Conservation (phyloP, 2,329 filamentous ascomycete species). For the Tetracladium maxilliforme region DNA sequence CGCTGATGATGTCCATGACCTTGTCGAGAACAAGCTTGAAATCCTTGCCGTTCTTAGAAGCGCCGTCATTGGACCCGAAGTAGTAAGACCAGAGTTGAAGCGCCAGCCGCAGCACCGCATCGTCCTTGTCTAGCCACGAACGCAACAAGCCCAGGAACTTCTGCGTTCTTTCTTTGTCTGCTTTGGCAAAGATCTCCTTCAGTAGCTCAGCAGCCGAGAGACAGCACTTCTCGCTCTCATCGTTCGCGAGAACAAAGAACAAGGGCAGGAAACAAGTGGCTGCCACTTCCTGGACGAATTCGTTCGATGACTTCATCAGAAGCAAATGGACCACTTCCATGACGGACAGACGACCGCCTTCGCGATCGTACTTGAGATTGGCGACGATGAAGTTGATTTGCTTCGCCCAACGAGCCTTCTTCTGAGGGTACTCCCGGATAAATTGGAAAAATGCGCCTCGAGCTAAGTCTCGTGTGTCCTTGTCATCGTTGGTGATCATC, state of each 20-base stretch:
- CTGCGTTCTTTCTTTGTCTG: slow-evolving; percentile 56
- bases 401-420: slow-evolving; percentile 75
- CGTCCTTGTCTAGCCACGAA: slow-evolving; percentile 62
- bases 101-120: slow-evolving; percentile 56
- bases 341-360: slow-evolving; percentile 78
- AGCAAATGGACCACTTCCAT: slow-evolving; percentile 83
- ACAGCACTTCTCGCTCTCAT: slow-evolving; percentile 74
- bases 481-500: slow-evolving; percentile 94
- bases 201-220: slow-evolving; percentile 68
- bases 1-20: slow-evolving; percentile 33
- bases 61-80: slow-evolving; percentile 63
- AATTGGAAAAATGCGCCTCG: slow-evolving; percentile 89
- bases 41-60: slow-evolving; percentile 43
- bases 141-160: slow-evolving; percentile 59
- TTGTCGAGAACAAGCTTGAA: slow-evolving; percentile 30
- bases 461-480: slow-evolving; percentile 73
- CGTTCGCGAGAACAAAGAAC: slow-evolving; percentile 74
- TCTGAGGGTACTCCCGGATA: slow-evolving; percentile 85
- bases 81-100: slow-evolving; percentile 73
- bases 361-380: slow-evolving; percentile 81
- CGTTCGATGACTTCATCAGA: slow-evolving; percentile 71
- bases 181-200: slow-evolving; percentile 65
- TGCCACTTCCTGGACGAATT: slow-evolving; percentile 69
- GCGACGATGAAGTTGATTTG: slow-evolving; percentile 80
- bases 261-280: slow-evolving; percentile 75